A percentile compares a stretch with the other conserved stretches of the same genome.
These are phyloP conservation scores for Penicillium sp. DNA, from an alignment of 2,329 filamentous ascomycete species.

Conservation along the genomic window DNA sequence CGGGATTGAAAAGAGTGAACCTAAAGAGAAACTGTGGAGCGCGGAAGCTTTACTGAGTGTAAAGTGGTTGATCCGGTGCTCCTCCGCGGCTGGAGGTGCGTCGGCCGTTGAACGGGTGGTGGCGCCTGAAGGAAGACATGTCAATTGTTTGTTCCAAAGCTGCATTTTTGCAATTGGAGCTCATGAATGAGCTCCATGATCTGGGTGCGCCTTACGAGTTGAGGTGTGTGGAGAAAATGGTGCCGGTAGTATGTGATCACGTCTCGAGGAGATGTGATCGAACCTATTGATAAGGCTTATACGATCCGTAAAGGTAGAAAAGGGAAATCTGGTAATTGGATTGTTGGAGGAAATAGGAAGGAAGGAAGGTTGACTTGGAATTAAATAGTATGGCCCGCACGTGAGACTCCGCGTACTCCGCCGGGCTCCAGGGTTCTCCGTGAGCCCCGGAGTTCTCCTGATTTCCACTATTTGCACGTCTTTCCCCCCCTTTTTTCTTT, in stretches of 20 bases:
- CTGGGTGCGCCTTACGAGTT: constrained; percentile 73
- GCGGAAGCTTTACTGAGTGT: constrained; percentile 44
- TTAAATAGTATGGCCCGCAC: constrained; percentile 3
- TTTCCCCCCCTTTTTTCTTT: background rate
- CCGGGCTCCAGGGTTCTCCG: constrained; percentile 5
- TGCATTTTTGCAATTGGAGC: background rate
- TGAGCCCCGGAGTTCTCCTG: background rate
- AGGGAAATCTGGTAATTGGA: constrained; percentile 18
- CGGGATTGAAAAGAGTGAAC: constrained; percentile 19
- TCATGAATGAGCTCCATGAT: background rate
- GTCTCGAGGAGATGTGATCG: constrained; percentile 57
- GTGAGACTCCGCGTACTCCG: constrained; percentile 12
- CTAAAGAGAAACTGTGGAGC: constrained; percentile 47
- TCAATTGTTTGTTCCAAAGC: background rate
- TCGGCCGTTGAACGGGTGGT: constrained; percentile 96
- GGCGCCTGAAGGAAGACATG: constrained; percentile 59
- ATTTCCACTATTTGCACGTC: background rate
- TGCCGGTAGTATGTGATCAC: constrained; percentile 70
- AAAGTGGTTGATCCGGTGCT: constrained; percentile 61
- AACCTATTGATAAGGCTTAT: constrained; percentile 30
- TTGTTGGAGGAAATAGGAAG: constrained; percentile 1
- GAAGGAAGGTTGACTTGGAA: constrained; percentile 1
- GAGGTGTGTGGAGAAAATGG: constrained; percentile 97
- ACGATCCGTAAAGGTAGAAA: constrained; percentile 20
- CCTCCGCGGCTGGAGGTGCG: constrained; percentile 85